Base-by-base conservation (phyloP, 2,329 filamentous ascomycete species). In the Epichloe baconii region DNA sequence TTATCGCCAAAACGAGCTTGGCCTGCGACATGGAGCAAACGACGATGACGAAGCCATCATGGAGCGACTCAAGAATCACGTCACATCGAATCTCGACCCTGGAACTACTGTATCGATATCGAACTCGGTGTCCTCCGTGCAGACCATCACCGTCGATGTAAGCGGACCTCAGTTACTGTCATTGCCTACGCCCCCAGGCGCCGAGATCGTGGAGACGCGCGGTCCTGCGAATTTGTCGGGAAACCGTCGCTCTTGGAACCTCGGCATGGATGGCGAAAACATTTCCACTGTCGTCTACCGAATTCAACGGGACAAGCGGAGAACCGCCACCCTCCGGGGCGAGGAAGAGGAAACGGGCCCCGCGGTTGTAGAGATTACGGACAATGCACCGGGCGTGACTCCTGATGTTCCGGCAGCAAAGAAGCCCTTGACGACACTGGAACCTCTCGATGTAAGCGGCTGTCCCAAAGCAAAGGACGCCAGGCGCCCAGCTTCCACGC, bases 81-180 rank as follows among this genome's bases (percentile, higher is more conserved):
- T 78, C 46, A 63, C 76, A 55, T 73, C 73, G 47, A 71, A 80
- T 0, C 62, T 83, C 4, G 73, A 79, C 1, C 63, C 73, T 0
- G 74, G 78, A 44, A 75, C 80, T 0, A 73, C 73, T n/a, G 74
- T 83, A 5, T 77, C 77, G 8, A 78, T 83, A 38, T 77, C 74
- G 1, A 81, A 78, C 5, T 74, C 76, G 3, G 78, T 79, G 0
- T 74, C 73, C 1, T 81, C 77, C 1, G 79, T 75, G 7, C 82
- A 82, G 55, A 83, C 72, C 14, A 80, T 84, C 57, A 82, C 80
- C 0, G 79, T 84, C 3, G 79, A 84, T 49, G 74, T 85, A 38
- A 73, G 73, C 14, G 78, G 78, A 1, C 68, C 73, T 4, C 67
- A 72, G 19, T 68, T 73, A 5, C 69, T 76, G 3, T 68, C 74